Base-by-base conservation (phyloP, 352 stramenopile genomes). In the Phytopythium mirpurense region DNA sequence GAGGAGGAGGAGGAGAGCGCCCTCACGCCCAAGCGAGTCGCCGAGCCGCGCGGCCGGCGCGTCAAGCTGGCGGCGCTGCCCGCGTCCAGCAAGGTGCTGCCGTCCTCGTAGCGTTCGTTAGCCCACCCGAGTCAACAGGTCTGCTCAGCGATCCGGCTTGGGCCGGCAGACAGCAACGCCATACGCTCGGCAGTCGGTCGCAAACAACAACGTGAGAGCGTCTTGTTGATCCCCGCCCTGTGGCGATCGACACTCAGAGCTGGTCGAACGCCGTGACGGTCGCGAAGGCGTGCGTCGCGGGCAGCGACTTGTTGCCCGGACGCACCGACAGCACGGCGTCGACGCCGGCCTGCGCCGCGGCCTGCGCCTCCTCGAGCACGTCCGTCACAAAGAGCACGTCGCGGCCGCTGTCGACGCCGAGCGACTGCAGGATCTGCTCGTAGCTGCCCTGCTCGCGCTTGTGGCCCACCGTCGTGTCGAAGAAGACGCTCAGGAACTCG, bases 301-400 rank as follows among this genome's bases (percentile, higher is more conserved):
- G 83, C 52, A 97, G 67, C 41, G 77, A 61, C 35, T 73, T 73
- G 69, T 96, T 97, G 32, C 88, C 86, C n/a, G 86, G 86, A 48
- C 88, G 85, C 51, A 95, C 73, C 3, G 83, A 90, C 31, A 97
- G 64, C 45, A 87, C 75, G 11, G 73, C 74, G 56, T 83, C 61
- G 5, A 95, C 44, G 14, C 83, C 83, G 16, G 87, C 87, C 15
- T 62, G 65, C 9, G 75, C 59, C 5, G 88, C 88, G 11, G 88
- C 88, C 45, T 90, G 60, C 10, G 84, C 87, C 60, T 97, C 88
- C 55, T 86, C 78, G 21, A 95, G 75, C 36, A 95, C 69, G 53
- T 97, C 88, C 40, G 88, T 97, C 31, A 95, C 76, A 48, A 97
- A 97, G 2, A 96, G 69, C 32, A 97, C 72, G 32, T 96, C 77